Evolutionary conservation across 306 rosid species (phyloP).

Genomic region (Dalbergia oliveri): DNA sequence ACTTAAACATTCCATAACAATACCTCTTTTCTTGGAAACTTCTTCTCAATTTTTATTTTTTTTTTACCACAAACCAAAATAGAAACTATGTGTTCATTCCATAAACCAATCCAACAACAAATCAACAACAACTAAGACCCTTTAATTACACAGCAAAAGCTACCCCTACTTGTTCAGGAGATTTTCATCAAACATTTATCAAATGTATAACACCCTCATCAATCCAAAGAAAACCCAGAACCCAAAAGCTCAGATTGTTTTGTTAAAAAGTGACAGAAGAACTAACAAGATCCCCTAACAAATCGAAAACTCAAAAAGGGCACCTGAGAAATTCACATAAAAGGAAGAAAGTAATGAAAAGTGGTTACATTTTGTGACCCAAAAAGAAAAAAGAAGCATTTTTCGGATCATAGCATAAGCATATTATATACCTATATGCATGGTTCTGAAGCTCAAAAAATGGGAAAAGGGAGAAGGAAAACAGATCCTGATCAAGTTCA

Average conservation of each 20-base stretch:
- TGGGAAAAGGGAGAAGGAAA: slow-evolving; percentile 18
- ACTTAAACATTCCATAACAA: slow-evolving; percentile 39
- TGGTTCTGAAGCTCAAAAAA: slow-evolving; percentile 55
- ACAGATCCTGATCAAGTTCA: slow-evolving; percentile 70
- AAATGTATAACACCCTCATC: slow-evolving; percentile 32
- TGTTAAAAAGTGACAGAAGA: slow-evolving; percentile 26
- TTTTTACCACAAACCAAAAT: slow-evolving; percentile 38
- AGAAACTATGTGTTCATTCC: slow-evolving; percentile 21
- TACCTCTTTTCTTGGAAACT: slow-evolving; percentile 35
- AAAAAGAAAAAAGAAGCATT: slow-evolving; percentile 29
- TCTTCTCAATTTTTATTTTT: slow-evolving; percentile 6
- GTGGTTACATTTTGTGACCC: background rate
- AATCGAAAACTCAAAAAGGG: slow-evolving; percentile 42
- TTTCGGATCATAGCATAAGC: slow-evolving; percentile 50
- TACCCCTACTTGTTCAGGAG: background rate
- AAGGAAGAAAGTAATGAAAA: background rate
- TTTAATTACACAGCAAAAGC: slow-evolving; percentile 30
- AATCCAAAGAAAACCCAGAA: slow-evolving; percentile 47
- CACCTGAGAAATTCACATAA: slow-evolving; percentile 30
- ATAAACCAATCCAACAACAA: slow-evolving; percentile 39
- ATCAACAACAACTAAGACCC: slow-evolving; percentile 6
- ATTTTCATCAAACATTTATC: slow-evolving; percentile 45
- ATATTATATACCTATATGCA: slow-evolving; percentile 57
- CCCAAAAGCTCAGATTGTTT: slow-evolving; percentile 47
- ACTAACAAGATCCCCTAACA: slow-evolving; percentile 43